These are phyloP conservation scores for Hypoxylon lienhwacheense DNA, from an alignment of 495 filamentous ascomycete genomes.

Conservation along the genomic window DNA sequence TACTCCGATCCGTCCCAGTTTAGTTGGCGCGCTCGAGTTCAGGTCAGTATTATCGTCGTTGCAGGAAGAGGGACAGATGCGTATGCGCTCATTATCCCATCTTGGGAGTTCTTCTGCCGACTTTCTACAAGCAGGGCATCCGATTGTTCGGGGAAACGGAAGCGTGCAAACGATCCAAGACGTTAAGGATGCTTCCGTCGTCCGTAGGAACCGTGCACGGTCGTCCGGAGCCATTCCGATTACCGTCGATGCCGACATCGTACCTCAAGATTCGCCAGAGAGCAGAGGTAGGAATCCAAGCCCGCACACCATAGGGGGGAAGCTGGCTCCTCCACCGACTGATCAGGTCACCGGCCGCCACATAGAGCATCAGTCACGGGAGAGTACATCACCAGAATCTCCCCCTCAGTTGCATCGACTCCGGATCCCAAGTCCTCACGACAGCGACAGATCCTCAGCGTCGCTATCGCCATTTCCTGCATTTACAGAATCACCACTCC, in stretches of 20 bases:
- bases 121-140: conserved; percentile 33
- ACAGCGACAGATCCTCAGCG: conserved; percentile 51
- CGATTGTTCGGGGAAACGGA: neutral
- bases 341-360: conserved; percentile 14
- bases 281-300: conserved; percentile 23
- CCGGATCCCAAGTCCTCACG: conserved; percentile 51
- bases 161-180: conserved; percentile 21
- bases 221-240: conserved; percentile 32
- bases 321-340: conserved; percentile 38
- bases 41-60: conserved; percentile 82
- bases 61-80: conserved; percentile 73
- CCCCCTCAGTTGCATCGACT: conserved; percentile 31
- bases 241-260: conserved; percentile 26
- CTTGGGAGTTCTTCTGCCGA: conserved; percentile 74
- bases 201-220: conserved; percentile 24
- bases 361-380: conserved; percentile 12
- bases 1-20: conserved; percentile 83
- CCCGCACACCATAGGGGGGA: conserved; percentile 37
- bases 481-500: conserved; percentile 47
- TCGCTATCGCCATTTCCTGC: conserved; percentile 47
- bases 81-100: conserved; percentile 63
- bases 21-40: conserved; percentile 94
- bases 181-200: conserved; percentile 9
- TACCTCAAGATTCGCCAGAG: conserved; percentile 12
- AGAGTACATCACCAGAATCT: conserved; percentile 16